phyloP scores from a whole-genome alignment of 371 early-diverging fungal genomes.

The Nematocida major region DNA sequence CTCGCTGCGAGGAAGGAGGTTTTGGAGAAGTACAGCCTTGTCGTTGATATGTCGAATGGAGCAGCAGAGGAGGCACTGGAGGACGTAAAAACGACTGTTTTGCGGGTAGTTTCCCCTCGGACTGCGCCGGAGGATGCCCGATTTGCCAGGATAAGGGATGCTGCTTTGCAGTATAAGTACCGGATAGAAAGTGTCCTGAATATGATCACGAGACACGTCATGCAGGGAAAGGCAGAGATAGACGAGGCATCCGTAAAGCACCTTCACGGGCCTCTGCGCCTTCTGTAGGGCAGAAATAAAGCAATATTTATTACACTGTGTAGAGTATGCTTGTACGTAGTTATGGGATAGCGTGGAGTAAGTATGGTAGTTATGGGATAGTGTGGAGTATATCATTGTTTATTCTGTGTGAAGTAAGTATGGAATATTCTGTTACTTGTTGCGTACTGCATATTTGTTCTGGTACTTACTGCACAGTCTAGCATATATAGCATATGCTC shows the following conservation, averaged over 20 bases:
- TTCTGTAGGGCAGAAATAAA: neutral
- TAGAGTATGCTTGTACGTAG: neutral
- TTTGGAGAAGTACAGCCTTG: conserved; percentile 3
- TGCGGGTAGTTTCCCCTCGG: neutral
- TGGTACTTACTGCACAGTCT: no score
- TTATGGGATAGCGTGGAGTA: neutral
- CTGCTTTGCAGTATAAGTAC: conserved; percentile 38
- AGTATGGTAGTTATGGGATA: no score
- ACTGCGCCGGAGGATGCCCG: neutral
- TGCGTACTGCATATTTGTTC: no score
- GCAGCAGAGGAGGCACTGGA: neutral
- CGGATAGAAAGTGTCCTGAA: conserved; percentile 41
- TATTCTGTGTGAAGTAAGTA: no score
- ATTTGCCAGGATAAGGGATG: conserved; percentile 3
- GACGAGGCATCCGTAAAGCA: conserved; percentile 9
- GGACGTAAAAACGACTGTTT: neutral
- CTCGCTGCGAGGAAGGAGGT: neutral
- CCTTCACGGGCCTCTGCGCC: conserved; percentile 19
- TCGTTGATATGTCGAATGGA: conserved; percentile 5
- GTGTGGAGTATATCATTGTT: neutral
- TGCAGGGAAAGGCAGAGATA: conserved; percentile 8
- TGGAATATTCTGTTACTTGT: no score
- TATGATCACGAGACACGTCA: neutral
- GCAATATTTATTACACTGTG: neutral
- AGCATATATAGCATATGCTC: neutral